Percentiles rank a stretch among this genome's conserved stretches.
phyloP scores from a whole-genome alignment of 2,329 filamentous ascomycete species.

The Calonectria leucothoes region DNA sequence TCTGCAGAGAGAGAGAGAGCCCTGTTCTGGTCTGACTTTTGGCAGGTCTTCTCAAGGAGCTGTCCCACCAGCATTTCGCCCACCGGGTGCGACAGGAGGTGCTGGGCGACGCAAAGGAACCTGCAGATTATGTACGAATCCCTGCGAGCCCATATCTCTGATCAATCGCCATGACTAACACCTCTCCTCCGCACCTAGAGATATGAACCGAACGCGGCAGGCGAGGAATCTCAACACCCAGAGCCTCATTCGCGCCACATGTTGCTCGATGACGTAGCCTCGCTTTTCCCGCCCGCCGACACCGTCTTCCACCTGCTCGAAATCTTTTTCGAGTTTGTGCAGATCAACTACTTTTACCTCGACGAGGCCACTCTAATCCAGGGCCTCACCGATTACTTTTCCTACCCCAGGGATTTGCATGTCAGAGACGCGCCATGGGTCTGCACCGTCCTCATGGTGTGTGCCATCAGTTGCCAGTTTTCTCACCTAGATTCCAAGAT shows the following conservation, averaged over 20 bases:
- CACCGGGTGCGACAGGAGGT: neutral
- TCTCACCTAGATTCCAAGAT: slow-evolving; percentile 55
- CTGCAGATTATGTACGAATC: neutral
- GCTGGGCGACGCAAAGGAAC: neutral
- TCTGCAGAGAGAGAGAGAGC: too few relatives aligned
- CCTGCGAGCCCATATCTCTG: neutral
- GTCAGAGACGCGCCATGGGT: slow-evolving; percentile 33
- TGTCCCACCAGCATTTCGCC: neutral
- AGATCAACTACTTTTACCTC: slow-evolving; percentile 61
- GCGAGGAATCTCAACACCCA: neutral
- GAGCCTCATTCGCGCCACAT: slow-evolving; percentile 52
- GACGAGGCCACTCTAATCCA: slow-evolving; percentile 42
- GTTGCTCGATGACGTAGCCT: neutral
- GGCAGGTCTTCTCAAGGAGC: neutral
- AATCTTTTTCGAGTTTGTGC: slow-evolving; percentile 59
- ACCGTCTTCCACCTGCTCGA: slow-evolving; percentile 60
- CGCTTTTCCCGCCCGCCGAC: slow-evolving; percentile 54
- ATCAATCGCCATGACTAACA: neutral
- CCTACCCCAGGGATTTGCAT: neutral
- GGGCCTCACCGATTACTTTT: neutral
- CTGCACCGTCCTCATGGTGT: slow-evolving; percentile 58
- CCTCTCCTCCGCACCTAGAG: neutral
- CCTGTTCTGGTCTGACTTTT: neutral
- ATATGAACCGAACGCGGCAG: neutral
- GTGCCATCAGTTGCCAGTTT: slow-evolving; percentile 64